Base-by-base conservation (phyloP, 228 moss, liverwort and hornwort species). In the Sphagnum fallax region DNA sequence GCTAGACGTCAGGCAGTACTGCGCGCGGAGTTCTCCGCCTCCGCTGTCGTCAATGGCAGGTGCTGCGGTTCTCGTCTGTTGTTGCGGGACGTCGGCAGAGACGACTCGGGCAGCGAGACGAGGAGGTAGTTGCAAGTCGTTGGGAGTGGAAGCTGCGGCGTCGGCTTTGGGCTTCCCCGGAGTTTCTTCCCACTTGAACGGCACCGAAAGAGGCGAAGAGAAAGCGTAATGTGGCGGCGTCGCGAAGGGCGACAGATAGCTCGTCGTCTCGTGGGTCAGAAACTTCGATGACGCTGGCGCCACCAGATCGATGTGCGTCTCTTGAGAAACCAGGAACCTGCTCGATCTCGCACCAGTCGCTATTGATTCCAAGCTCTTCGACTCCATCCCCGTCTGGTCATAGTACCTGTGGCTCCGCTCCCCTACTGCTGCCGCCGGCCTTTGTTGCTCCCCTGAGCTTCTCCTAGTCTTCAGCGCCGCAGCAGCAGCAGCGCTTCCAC, bases 151-250 rank as follows among this genome's bases (percentile, higher is more conserved):
- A 11, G 32, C 51, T 8, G 68, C 55, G 16, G 68, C 68, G 8
- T 47, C 77, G 48, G 58, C 73, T 68, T 84, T 84, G 15, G 80
- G 75, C 65, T 66, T 84, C 59, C 84, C 84, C 6, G 84, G 84
- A 13, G 71, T 52, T 49, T 80, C 84, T 73, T 84, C 84, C 84
- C 84, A 84, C 68, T 80, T 73, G 78, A 84, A 84, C 6, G 84
- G 84, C 69, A 84, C 84, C 60, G 80, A 75, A 32, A 32, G 32
- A 32, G 32, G 32, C 51, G 65, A 61, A n/a, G 75, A 75, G 62
- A 80, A 75, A 6, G 77, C 66, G 32, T 32, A 32, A 32, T 32
- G 32, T 51, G 66, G 64, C 0, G 84, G 84, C 14, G 80, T 84
- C 70, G 80, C 66, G 70, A 71, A 16, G 4, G 83, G 83, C 11